A percentile compares a stretch with the other conserved stretches of the same genome.
Evolutionary conservation across 2,329 filamentous ascomycete genomes (phyloP).

Genomic region (Gyromitra esculenta): DNA sequence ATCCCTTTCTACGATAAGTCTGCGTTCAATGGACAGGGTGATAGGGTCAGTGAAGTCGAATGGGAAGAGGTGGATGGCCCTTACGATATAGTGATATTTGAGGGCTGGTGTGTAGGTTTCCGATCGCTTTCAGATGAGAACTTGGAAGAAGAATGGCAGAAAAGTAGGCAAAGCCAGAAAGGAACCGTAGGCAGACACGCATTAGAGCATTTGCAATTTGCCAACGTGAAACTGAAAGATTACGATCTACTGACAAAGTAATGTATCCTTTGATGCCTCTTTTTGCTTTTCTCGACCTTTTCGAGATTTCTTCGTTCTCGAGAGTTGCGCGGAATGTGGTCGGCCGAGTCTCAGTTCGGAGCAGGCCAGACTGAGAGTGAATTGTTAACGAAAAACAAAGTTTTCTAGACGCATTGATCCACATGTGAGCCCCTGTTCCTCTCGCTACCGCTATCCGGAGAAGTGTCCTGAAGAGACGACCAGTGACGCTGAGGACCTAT

Average conservation of each 20-base stretch:
- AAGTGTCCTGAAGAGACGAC: conserved; percentile 27
- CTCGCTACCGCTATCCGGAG: conserved; percentile 16
- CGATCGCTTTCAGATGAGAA: conserved; percentile 69
- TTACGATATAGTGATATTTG: conserved; percentile 77
- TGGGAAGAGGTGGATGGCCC: conserved; percentile 71
- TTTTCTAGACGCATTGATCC: conserved; percentile 71
- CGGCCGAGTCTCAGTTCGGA: conserved; percentile 25
- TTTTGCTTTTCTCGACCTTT: conserved; percentile 21
- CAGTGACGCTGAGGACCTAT: conserved; percentile 73
- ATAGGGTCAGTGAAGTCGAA: conserved; percentile 70
- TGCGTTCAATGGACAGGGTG: conserved; percentile 77
- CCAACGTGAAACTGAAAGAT: conserved; percentile 68
- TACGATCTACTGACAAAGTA: conserved; percentile 71
- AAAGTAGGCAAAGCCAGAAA: conserved; percentile 64
- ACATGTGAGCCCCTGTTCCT: conserved; percentile 65
- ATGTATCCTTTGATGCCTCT: conserved; percentile 48
- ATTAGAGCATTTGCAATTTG: conserved; percentile 67
- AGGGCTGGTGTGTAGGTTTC: conserved; percentile 93
- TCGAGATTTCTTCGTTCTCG: conserved; percentile 4
- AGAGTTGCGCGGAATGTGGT: conserved; percentile 14
- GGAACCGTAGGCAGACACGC: conserved; percentile 67
- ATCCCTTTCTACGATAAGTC: conserved; percentile 88
- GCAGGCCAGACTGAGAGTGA: conserved; percentile 23
- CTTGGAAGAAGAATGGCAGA: conserved; percentile 61
- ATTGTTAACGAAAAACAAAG: conserved; percentile 57